Base-by-base conservation (phyloP, 331 rosid genomes). In the Malus hybrid region DNA sequence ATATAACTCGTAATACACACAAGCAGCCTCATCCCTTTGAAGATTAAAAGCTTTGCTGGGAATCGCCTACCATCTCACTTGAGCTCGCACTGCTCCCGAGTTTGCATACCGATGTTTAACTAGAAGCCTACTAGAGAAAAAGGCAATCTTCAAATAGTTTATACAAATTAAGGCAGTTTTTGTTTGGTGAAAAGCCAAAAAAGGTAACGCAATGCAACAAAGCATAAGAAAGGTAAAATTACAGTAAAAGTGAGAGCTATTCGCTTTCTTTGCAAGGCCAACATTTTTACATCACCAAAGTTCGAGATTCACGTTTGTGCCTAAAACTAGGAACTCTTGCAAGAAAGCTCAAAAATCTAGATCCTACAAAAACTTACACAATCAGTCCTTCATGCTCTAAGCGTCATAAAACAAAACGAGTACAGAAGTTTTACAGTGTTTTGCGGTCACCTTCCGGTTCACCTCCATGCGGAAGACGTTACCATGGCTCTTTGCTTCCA, bases 391-490 rank as follows among this genome's bases (percentile, higher is more conserved):
- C 27, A 77, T 39, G 77, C 73, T 82, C 84, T 65, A 34, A 67
- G 62, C 65, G 68, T 75, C 56, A 72, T 34, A 76, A 46, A 69
- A 50, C 27, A 14, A 42, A 19, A 18, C 50, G 52, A 18, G 72
- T 33, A 29, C 55, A 20, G 65, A 70, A 72, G 59, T 77, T 76
- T 20, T 82, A 77, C 86, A 81, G 18, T 24, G 57, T 62, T 63
- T 74, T 79, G 67, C 16, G 34, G 69, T 60, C 71, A 71, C 67
- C 65, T 42, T 57, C 70, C 32, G 42, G 46, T 15, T 62, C 86
- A 92, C 79, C 81, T 82, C 99, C 99, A 95, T 2, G 98, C 97
- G 14, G 98, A 92, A 29, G 83, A 82, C 65, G 98, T 84, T 10
- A 69, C 82, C 93, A 95, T 32, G 18, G 67, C 77, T 85, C 91